These are phyloP conservation scores for Oehlia diaphana DNA, from an alignment of 192 early-diverging fungal genomes.

Conservation along the genomic window DNA sequence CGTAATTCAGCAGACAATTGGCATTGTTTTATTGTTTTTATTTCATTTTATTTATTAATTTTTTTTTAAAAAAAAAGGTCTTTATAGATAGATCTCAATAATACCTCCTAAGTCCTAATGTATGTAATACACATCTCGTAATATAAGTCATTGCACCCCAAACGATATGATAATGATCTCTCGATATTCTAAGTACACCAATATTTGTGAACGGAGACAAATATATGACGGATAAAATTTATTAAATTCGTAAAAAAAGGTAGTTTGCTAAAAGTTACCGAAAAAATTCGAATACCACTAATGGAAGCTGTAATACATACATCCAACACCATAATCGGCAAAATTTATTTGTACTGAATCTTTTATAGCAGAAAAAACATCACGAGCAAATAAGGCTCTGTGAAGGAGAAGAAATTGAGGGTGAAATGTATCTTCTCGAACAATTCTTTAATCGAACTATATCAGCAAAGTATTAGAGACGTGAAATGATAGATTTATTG, in stretches of 20 bases:
- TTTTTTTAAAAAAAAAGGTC: neutral
- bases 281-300: constrained; percentile 27
- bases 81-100: neutral
- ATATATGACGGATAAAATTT: neutral
- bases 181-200: constrained; percentile 45
- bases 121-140: constrained; percentile 38
- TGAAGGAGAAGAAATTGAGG: neutral
- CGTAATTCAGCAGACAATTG: constrained; percentile 46
- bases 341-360: constrained; percentile 47
- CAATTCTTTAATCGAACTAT: constrained; percentile 58
- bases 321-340: constrained; percentile 48
- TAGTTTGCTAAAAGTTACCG: no score
- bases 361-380: constrained; percentile 35
- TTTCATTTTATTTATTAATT: neutral
- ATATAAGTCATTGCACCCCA: constrained; percentile 51
- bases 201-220: constrained; percentile 49
- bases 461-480: no score
- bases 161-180: constrained; percentile 44
- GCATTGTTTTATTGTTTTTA: constrained; percentile 37
- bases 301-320: constrained; percentile 37
- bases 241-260: neutral
- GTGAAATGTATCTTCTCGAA: constrained; percentile 42
- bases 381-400: constrained; percentile 33
- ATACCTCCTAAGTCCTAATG: constrained; percentile 45
- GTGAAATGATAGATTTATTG: no score